A percentile compares a stretch with the other conserved stretches of the same genome.
Conservation (phyloP, 352 stramenopile genomes). For the Phytopythium oedochilum region DNA sequence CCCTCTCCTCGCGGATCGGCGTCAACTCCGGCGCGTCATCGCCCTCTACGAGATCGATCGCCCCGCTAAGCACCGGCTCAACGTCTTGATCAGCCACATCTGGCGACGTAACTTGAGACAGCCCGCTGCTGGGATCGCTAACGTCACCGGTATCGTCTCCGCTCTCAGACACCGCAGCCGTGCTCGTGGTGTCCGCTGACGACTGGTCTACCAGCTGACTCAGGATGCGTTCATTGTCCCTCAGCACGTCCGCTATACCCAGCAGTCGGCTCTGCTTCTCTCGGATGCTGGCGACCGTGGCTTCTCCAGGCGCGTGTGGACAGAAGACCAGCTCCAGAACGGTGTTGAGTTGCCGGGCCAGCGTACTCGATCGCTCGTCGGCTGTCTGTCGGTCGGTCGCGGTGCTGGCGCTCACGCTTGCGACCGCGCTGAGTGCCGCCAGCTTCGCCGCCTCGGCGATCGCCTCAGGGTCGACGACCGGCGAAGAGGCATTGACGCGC, state of each 20-base stretch:
- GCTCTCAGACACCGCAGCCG: background rate
- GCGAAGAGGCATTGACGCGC: background rate
- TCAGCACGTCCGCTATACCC: conserved; percentile 50
- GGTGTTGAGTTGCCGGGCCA: conserved; percentile 53
- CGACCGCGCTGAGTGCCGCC: background rate
- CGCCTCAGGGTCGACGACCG: background rate
- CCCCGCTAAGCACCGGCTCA: background rate
- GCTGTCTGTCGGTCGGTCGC: background rate
- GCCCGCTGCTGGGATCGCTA: too few relatives aligned
- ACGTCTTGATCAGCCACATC: too few relatives aligned
- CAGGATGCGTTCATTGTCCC: conserved; percentile 55
- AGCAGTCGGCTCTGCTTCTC: conserved; percentile 29
- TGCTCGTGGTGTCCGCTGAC: too few relatives aligned
- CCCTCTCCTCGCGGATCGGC: background rate
- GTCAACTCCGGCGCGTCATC: background rate
- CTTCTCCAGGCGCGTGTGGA: conserved; percentile 12
- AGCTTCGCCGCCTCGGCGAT: conserved; percentile 26
- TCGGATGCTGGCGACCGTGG: conserved; percentile 24
- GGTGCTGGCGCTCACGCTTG: background rate
- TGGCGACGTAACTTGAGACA: too few relatives aligned
- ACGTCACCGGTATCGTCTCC: background rate
- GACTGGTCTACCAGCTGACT: background rate
- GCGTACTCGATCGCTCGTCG: conserved; percentile 52
- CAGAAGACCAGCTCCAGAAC: conserved; percentile 61
- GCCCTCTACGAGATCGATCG: background rate